Conservation (phyloP, 2,329 filamentous ascomycete species). For the Colletotrichum sp. region DNA sequence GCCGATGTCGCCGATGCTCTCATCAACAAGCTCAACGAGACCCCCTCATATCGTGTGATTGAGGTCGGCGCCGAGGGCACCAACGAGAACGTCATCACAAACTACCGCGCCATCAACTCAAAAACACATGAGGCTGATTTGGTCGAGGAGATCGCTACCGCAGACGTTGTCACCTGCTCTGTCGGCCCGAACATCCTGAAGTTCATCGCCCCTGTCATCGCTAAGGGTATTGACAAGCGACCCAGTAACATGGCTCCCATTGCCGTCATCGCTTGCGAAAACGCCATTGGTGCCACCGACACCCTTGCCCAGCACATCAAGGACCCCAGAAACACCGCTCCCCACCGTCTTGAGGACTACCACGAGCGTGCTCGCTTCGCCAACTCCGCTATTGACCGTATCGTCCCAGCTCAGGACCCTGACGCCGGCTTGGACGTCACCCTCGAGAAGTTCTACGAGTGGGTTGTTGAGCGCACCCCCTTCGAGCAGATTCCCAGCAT, state of each 20-base stretch:
- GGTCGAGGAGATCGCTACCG: constrained; percentile 82
- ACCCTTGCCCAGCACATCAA: constrained; percentile 84
- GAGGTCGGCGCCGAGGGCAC: constrained; percentile 89
- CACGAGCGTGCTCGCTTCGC: constrained; percentile 83
- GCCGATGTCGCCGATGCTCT: constrained; percentile 89
- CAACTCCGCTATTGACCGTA: constrained; percentile 98
- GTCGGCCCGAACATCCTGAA: constrained; percentile 96
- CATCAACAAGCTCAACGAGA: constrained; percentile 78
- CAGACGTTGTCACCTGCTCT: constrained; percentile 93
- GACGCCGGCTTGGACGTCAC: constrained; percentile 86
- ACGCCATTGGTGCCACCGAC: constrained; percentile 93
- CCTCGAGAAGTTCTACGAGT: constrained; percentile 99
- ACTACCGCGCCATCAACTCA: constrained; percentile 97
- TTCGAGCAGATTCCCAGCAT: constrained; percentile 81
- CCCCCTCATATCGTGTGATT: constrained; percentile 85
- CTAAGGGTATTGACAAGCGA: constrained; percentile 87
- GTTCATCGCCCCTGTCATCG: constrained; percentile 95
- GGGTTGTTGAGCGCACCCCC: constrained; percentile 90
- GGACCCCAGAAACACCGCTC: constrained; percentile 72
- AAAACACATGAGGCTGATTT: constrained; percentile 82
- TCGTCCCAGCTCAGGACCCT: constrained; percentile 88
- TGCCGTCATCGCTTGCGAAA: constrained; percentile 96
- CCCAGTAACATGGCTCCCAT: constrained; percentile 69
- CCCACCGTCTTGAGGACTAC: constrained; percentile 70
- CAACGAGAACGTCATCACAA: constrained; percentile 81